These are phyloP conservation scores for Calonectria honghensis DNA, from an alignment of 2,329 filamentous ascomycete genomes.

Conservation along the genomic window DNA sequence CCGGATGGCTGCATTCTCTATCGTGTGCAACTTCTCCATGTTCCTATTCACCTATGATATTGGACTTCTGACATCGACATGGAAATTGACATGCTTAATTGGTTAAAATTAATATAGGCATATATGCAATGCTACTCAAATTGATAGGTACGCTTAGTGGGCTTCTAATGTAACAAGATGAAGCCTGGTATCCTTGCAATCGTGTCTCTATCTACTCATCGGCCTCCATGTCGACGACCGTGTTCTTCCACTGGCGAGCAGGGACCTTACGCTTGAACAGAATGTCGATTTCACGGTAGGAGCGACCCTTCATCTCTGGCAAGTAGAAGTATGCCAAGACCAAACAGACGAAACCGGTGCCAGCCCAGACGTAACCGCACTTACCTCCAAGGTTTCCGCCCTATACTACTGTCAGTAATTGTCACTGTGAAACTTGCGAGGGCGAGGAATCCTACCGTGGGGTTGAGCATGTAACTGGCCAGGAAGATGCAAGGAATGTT, in stretches of 20 bases:
- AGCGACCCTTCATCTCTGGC: constrained; percentile 75
- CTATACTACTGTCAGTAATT: constrained; percentile 55
- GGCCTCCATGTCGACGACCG: constrained; percentile 74
- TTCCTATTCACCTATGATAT: neutral
- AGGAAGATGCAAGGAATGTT: constrained; percentile 81
- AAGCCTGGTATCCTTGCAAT: neutral
- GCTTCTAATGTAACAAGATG: neutral
- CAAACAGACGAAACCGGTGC: constrained; percentile 73
- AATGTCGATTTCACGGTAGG: constrained; percentile 78
- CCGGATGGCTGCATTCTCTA: neutral
- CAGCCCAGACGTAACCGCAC: constrained; percentile 77
- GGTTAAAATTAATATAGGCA: neutral
- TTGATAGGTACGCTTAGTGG: neutral
- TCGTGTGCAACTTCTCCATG: neutral
- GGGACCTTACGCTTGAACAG: constrained; percentile 72
- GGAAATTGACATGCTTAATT: neutral
- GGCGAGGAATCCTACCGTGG: constrained; percentile 59
- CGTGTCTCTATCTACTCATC: constrained; percentile 71
- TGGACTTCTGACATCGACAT: neutral
- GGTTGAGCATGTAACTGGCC: constrained; percentile 76
- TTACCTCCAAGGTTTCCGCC: constrained; percentile 69
- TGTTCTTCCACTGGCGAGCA: constrained; percentile 74
- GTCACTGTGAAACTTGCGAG: neutral
- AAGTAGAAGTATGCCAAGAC: constrained; percentile 68
- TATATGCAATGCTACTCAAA: neutral